Base-by-base conservation (phyloP, 805 yeast species). In the Cyberlindnera bimundalis region DNA sequence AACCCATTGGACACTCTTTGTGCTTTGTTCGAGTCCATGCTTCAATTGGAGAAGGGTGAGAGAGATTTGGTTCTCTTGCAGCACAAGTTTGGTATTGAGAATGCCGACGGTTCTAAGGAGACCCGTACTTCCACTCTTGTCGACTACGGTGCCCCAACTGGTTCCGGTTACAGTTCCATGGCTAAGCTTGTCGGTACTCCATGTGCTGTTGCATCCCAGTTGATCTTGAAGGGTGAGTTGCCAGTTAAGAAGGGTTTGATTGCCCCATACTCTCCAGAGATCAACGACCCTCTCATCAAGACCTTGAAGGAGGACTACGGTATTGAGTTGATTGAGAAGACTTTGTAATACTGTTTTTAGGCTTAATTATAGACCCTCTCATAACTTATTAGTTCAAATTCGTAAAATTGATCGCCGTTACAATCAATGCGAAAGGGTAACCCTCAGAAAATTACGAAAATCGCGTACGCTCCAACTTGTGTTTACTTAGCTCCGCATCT, bases 131-230 rank as follows among this genome's bases (percentile, higher is more conserved):
- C 97, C 16, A 93, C 99, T 45, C 73, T 93, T 61, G 91, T 90
- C 27, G 96, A 89, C 67, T 87, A 86, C 67, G 99, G 99, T 71
- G 81, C 76, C 53, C 84, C 84, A 56, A 70, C 77, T 47, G 72
- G 74, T 40, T 88, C 90, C 46, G 91, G 93, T 40, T 93, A 91
- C 81, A 84, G 96, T 29, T 90, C 98, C 26, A 93, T 93, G 99
- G 99, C 99, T 53, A 90, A 91, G 65, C 78, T 87, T 51, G 99
- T 93, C 41, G 99, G 99, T 73, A 91, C 89, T 50, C 99, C 99
- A 53, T 91, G 96, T 70, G 96, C 96, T 40, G 95, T 93, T 64
- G 99, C 98, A 23, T 74, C 84, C 45, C 79, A 79, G 69, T 83
- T 85, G 67, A 84, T 93, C 48, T 75, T 93, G 57, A 45, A 47